Evolutionary conservation across 371 early-diverging fungal species (phyloP), one percentile per base, ranked within the genome.

Genomic region (Lichtheimia hyalospora): DNA sequence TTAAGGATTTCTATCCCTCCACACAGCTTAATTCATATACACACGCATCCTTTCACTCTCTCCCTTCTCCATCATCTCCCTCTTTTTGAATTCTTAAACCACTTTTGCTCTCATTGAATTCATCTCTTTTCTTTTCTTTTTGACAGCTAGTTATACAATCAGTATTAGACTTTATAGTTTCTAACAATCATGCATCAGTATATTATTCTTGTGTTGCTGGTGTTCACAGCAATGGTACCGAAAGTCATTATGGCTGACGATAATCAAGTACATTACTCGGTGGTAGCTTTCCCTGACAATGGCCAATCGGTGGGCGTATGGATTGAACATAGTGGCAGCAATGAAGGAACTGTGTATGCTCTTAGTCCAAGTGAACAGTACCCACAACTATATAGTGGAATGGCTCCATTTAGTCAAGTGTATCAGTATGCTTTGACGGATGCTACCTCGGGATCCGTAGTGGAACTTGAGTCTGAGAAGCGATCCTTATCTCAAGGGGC

Each of bases 281-380:
- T 79, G 10, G 52, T 79, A 18, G 75, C 79, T 21, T 79, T 79
- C 54, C 79, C 79, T 52, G 20, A 60, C 20, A 64, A 67, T 58
- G 58, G 60, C 24, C 73, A 73, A 3, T 58, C 58, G 24, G 79
- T 79, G 12, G 65, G 74, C 44, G 71, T 73, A 13, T 16, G 13
- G 18, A 46, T 21, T 21, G 46, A n/a, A n/a, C 18, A 21, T 16
- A 69, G 59, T 24, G 74, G 71, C 6, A 34, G 8, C 10, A 10
- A 8, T 34, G 34, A 34, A 0, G 34, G 34, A 6, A 64, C 75
- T 42, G 52, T 28, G 6, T 58, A 70, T 50, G 23, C 71, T 5
- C 63, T 79, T 48, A 46, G 59, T 39, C 48, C 59, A 34, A 67
- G 67, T 39, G 28, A 61, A 12, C 54, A 68, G 10, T 59, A 66